A percentile compares a stretch with the other conserved stretches of the same genome.
Evolutionary conservation across 1,139 yeast species (phyloP).

Genomic region (Taphrina pruni): DNA sequence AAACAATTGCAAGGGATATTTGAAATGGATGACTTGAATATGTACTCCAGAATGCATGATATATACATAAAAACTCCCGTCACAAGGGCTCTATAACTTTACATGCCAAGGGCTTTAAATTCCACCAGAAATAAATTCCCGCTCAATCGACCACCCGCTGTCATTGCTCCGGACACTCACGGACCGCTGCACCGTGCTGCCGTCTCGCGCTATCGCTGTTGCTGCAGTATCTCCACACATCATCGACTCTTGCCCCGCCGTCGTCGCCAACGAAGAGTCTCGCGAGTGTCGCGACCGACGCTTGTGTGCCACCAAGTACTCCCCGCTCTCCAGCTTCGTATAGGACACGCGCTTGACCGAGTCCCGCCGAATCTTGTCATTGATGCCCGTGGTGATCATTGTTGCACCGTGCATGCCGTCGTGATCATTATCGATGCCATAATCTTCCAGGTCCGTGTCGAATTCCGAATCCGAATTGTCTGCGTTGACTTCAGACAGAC

Average conservation of each 20-base stretch:
- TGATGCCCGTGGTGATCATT: slow-evolving; percentile 13
- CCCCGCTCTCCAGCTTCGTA: slow-evolving; percentile 29
- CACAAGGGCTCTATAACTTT: neutral
- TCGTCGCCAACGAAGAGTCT: neutral
- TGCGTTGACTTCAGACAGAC: slow-evolving; percentile 24
- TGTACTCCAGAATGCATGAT: neutral
- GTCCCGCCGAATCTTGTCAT: neutral
- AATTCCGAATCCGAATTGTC: slow-evolving; percentile 26
- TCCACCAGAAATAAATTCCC: slow-evolving; percentile 23
- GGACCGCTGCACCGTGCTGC: neutral
- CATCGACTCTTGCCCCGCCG: neutral
- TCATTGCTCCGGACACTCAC: slow-evolving; percentile 2
- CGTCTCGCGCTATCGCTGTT: neutral
- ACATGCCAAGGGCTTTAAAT: neutral
- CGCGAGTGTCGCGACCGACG: slow-evolving; percentile 22
- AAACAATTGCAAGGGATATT: too few species aligned
- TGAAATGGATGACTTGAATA: too few species aligned
- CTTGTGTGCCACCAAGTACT: slow-evolving; percentile 14
- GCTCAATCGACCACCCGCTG: slow-evolving; percentile 17
- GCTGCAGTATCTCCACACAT: neutral
- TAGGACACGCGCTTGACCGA: slow-evolving; percentile 23
- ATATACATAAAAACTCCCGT: neutral
- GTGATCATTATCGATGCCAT: neutral
- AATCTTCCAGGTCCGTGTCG: slow-evolving; percentile 7
- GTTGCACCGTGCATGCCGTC: neutral